Evolutionary conservation across 306 rosid species (phyloP).

Genomic region (Clitoria ternatea): DNA sequence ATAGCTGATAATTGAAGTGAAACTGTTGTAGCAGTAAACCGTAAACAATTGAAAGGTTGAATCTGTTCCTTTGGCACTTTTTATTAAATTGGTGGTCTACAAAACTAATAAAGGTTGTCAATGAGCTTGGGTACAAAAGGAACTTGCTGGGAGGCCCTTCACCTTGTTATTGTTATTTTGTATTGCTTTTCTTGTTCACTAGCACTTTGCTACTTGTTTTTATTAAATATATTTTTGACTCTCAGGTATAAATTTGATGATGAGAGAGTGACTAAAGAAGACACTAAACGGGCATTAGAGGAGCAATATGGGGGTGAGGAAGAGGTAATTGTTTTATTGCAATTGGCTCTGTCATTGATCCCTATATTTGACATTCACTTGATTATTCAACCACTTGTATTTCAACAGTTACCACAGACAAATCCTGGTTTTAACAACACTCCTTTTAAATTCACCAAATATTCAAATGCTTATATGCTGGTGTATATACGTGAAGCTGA

Average conservation of each 20-base stretch:
- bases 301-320: conserved; percentile 99
- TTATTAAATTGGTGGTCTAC: neutral
- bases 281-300: conserved; percentile 86
- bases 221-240: conserved; percentile 1
- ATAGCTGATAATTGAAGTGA: neutral
- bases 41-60: neutral
- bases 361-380: conserved; percentile 13
- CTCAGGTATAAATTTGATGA: conserved; percentile 94
- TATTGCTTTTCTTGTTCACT: conserved; percentile 1
- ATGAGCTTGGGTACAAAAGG: neutral
- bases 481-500: conserved; percentile 97
- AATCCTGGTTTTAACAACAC: conserved; percentile 98
- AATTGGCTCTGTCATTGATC: conserved; percentile 2
- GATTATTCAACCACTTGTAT: conserved; percentile 21
- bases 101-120: neutral
- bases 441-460: conserved; percentile 94
- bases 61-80: neutral
- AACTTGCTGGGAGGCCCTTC: neutral
- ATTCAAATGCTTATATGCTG: conserved; percentile 98
- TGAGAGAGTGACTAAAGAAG: conserved; percentile 97
- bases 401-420: conserved; percentile 82
- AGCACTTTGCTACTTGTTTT: conserved; percentile 11
- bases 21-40: neutral
- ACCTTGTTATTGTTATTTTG: neutral
- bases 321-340: conserved; percentile 57